Percentiles rank a stretch among this genome's conserved stretches.
Conservation (phyloP, 2,329 filamentous ascomycete species). For the Aspergillus sp. region DNA sequence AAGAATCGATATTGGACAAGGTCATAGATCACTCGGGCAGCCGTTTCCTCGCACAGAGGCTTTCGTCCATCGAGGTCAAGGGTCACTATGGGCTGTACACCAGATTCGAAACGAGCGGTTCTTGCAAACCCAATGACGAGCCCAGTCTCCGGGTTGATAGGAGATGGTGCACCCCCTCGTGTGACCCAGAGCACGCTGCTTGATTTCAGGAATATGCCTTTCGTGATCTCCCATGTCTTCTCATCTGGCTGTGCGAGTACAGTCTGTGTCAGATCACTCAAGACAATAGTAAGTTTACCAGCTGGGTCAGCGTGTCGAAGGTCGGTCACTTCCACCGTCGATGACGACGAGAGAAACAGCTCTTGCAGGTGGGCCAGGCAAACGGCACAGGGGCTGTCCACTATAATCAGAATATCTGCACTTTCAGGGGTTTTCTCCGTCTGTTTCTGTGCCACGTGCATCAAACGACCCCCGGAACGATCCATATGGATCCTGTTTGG, state of each 20-base stretch:
- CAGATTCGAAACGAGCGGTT: slow-evolving; percentile 26
- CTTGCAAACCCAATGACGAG: slow-evolving; percentile 22
- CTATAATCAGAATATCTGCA: slow-evolving; percentile 12
- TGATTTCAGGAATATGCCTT: slow-evolving; percentile 16
- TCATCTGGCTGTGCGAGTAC: slow-evolving; percentile 4
- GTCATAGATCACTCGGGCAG: slow-evolving; percentile 9
- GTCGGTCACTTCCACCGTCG: slow-evolving; percentile 5
- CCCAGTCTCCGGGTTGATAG: slow-evolving; percentile 13
- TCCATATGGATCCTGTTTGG: too few species aligned
- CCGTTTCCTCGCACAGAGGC: slow-evolving; percentile 1
- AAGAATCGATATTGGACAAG: slow-evolving; percentile 14
- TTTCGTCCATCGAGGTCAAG: slow-evolving; percentile 19
- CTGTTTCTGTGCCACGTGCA: too few species aligned
- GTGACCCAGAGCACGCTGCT: slow-evolving; percentile 23
- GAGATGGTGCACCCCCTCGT: slow-evolving; percentile 12
- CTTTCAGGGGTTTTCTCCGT: too few species aligned
- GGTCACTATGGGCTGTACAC: slow-evolving; percentile 19
- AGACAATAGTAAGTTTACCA: slow-evolving; percentile 17
- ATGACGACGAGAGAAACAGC: neutral
- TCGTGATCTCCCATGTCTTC: slow-evolving; percentile 10
- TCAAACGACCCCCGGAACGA: too few species aligned
- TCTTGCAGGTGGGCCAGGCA: neutral
- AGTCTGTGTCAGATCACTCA: slow-evolving; percentile 9
- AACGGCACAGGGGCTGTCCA: slow-evolving; percentile 1
- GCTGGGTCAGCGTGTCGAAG: slow-evolving; percentile 8